A percentile compares a stretch with the other conserved stretches of the same genome.
Conservation (phyloP, 2,329 filamentous ascomycete genomes). For the Fusarium camptoceras region DNA sequence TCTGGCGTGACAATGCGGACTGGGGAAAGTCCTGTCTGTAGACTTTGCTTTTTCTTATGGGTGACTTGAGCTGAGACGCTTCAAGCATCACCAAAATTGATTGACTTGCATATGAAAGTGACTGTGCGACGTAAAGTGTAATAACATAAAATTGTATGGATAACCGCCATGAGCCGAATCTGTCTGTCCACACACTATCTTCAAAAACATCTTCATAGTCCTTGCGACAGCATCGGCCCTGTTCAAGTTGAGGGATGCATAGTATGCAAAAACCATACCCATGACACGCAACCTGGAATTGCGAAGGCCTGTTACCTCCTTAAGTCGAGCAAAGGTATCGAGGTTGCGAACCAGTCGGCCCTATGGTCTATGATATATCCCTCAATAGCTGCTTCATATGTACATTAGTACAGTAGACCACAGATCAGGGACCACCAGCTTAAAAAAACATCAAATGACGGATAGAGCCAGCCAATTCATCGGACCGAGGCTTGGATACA, state of each 20-base stretch:
- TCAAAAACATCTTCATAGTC: background rate
- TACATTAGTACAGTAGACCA: conserved; percentile 1
- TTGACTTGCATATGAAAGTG: background rate
- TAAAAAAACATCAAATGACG: conserved; percentile 9
- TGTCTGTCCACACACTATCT: background rate
- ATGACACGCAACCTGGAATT: background rate
- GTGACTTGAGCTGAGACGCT: conserved; percentile 15
- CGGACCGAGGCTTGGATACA: conserved; percentile 43
- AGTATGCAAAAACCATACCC: background rate
- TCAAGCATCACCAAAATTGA: conserved; percentile 26
- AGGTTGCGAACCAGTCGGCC: conserved; percentile 8
- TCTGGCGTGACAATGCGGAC: conserved; percentile 34
- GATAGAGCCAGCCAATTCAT: conserved; percentile 15
- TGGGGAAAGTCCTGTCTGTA: conserved; percentile 17
- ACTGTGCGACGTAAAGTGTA: background rate
- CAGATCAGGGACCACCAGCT: conserved; percentile 8
- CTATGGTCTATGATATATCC: conserved; percentile 15
- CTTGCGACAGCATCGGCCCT: background rate
- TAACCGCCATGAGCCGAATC: background rate
- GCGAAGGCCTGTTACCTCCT: background rate
- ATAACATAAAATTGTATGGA: background rate
- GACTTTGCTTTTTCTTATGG: conserved; percentile 23
- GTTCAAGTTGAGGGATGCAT: background rate
- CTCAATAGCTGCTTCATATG: background rate
- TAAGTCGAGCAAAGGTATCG: conserved; percentile 8